These are phyloP conservation scores for Chlorophyllum brunneum DNA, from an alignment of 768 basidiomycete species.

Conservation along the genomic window DNA sequence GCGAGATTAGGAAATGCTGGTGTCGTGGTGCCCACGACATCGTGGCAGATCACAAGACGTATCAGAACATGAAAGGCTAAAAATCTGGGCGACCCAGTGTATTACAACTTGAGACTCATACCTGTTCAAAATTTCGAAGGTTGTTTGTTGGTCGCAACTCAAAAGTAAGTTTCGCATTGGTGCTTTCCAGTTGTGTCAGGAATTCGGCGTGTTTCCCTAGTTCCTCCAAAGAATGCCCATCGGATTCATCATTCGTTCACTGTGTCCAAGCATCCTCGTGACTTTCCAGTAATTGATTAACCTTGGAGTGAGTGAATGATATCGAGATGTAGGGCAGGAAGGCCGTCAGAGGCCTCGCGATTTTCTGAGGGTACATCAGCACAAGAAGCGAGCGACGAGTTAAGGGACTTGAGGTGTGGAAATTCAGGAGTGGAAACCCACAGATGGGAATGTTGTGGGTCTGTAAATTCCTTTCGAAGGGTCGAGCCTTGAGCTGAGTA, in stretches of 20 bases:
- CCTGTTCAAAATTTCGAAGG: slow-evolving; percentile 75
- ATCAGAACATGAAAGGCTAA: too few relatives aligned
- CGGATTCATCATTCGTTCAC: slow-evolving; percentile 39
- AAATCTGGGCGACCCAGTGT: slow-evolving; percentile 52
- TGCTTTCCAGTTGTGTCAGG: slow-evolving; percentile 53
- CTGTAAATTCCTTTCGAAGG: slow-evolving; percentile 56
- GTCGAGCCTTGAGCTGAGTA: slow-evolving; percentile 45
- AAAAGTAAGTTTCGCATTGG: slow-evolving; percentile 49
- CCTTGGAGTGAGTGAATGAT: slow-evolving; percentile 42
- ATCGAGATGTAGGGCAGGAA: slow-evolving; percentile 37
- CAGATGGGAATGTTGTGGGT: slow-evolving; percentile 55
- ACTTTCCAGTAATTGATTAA: slow-evolving; percentile 37
- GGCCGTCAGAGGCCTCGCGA: slow-evolving; percentile 39
- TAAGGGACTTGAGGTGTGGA: slow-evolving; percentile 47
- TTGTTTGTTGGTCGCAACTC: slow-evolving; percentile 57
- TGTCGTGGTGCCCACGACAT: too few relatives aligned
- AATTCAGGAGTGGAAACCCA: slow-evolving; percentile 47
- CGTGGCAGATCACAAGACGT: too few relatives aligned
- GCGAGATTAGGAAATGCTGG: too few relatives aligned
- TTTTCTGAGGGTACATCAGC: slow-evolving; percentile 35
- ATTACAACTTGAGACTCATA: slow-evolving; percentile 48
- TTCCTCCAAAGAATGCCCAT: slow-evolving; percentile 65
- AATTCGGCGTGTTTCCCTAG: slow-evolving; percentile 63
- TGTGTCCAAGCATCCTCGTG: slow-evolving; percentile 26
- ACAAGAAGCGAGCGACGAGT: slow-evolving; percentile 44